Percentiles rank a stretch among this genome's conserved stretches.
These are phyloP conservation scores for Ustilago cynodontis DNA, from an alignment of 1,284 basidiomycete genomes.

Conservation along the genomic window DNA sequence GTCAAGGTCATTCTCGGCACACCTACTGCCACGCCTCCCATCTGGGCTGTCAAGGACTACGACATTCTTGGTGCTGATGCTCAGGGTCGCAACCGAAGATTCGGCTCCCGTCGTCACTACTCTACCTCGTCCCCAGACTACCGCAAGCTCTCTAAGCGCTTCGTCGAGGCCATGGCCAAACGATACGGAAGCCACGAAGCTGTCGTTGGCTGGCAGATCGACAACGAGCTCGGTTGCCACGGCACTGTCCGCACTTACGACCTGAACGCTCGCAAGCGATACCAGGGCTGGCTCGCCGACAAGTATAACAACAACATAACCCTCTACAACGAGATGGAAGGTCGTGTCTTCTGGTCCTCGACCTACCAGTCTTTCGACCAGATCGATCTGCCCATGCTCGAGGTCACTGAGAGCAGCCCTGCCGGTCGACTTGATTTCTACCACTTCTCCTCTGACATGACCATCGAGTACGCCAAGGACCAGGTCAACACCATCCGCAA, in stretches of 20 bases:
- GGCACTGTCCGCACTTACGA: conserved; percentile 44
- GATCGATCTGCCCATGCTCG: conserved; percentile 44
- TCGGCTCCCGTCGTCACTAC: conserved; percentile 51
- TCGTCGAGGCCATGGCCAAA: conserved; percentile 43
- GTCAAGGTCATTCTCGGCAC: conserved; percentile 59
- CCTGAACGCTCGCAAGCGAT: conserved; percentile 37
- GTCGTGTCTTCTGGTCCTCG: conserved; percentile 51
- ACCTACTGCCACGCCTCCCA: conserved; percentile 50
- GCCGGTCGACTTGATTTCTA: conserved; percentile 53
- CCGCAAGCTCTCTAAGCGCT: conserved; percentile 46
- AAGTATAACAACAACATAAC: conserved; percentile 54
- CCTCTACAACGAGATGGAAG: conserved; percentile 48
- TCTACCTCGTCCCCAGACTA: conserved; percentile 45
- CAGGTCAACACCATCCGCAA: conserved; percentile 44
- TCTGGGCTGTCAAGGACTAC: conserved; percentile 53
- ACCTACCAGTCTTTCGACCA: conserved; percentile 50
- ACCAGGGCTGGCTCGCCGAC: conserved; percentile 45
- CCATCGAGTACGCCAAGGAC: conserved; percentile 48
- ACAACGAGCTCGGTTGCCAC: conserved; percentile 55
- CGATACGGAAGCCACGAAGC: conserved; percentile 43
- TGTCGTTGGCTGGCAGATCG: conserved; percentile 50
- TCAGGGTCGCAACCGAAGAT: conserved; percentile 31
- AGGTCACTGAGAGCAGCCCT: conserved; percentile 52
- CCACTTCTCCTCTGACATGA: conserved; percentile 50
- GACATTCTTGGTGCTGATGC: conserved; percentile 51